Conservation (phyloP, 257 asterid species). For the Knoxia roxburghii region DNA sequence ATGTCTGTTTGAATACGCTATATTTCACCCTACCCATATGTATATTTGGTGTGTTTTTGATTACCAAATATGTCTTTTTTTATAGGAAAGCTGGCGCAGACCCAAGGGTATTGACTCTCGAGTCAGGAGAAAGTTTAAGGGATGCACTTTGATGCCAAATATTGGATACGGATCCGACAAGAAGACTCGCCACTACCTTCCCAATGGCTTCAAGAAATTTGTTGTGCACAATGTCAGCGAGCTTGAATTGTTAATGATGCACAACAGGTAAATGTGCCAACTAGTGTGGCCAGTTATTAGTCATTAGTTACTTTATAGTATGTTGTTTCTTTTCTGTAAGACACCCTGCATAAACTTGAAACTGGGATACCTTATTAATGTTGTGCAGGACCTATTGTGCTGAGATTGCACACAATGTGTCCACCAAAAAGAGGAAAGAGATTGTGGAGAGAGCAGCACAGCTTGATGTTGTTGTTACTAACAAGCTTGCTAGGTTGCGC, state of each 20-base stretch:
- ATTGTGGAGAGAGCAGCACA: conserved; percentile 58
- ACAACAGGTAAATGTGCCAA: conserved; percentile 38
- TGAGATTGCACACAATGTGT: conserved; percentile 59
- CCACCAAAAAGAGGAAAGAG: conserved; percentile 59
- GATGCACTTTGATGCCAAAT: conserved; percentile 63
- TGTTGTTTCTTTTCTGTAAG: too few species aligned
- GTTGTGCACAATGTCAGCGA: conserved; percentile 56
- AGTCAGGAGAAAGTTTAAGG: conserved; percentile 71
- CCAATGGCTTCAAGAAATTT: conserved; percentile 65
- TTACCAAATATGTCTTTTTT: background rate
- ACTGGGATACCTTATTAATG: background rate
- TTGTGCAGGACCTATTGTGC: conserved; percentile 51
- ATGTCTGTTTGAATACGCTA: too few species aligned
- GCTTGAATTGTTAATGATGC: conserved; percentile 70
- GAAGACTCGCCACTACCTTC: conserved; percentile 61
- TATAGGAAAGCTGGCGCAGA: conserved; percentile 57
- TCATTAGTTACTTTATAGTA: background rate
- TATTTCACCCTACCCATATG: too few species aligned
- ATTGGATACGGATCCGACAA: conserved; percentile 70
- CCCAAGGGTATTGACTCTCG: conserved; percentile 79
- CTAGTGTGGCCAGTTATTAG: background rate
- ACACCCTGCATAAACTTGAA: too few species aligned
- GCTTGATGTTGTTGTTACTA: conserved; percentile 60
- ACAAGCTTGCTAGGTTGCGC: conserved; percentile 66
- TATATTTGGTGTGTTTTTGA: too few species aligned